A percentile compares a stretch with the other conserved stretches of the same genome.
Conservation (phyloP, 805 yeast species). For the Candida peoriensis region DNA sequence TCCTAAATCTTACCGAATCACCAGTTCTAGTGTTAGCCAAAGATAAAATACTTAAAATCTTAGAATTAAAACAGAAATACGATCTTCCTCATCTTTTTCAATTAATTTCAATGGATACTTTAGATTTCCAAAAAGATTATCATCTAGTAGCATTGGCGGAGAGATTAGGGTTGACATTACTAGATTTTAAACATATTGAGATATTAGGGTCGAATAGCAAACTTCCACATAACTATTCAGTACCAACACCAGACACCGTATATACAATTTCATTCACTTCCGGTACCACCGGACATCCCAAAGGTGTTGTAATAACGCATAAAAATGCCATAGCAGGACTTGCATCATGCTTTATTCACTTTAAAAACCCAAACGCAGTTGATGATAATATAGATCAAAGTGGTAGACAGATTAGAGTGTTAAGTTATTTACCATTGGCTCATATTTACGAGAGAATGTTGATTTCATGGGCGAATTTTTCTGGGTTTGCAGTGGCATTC, state of each 20-base stretch:
- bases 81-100: constrained; percentile 29
- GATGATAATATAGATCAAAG: constrained; percentile 13
- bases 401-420: constrained; percentile 25
- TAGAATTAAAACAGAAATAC: constrained; percentile 35
- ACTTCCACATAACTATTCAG: constrained; percentile 18
- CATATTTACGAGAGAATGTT: constrained; percentile 54
- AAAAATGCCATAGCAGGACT: constrained; percentile 38
- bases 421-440: constrained; percentile 49
- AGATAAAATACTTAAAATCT: constrained; percentile 36
- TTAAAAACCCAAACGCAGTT: constrained; percentile 8
- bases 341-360: constrained; percentile 13
- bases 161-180: constrained; percentile 28
- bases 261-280: constrained; percentile 60
- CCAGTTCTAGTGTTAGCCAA: constrained; percentile 53
- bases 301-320: constrained; percentile 52
- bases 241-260: constrained; percentile 34
- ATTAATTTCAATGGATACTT: constrained; percentile 44
- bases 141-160: constrained; percentile 17
- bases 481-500: constrained; percentile 41
- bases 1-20: constrained; percentile 53
- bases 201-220: constrained; percentile 33
- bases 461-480: constrained; percentile 23
- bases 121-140: constrained; percentile 24
- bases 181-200: constrained; percentile 29
- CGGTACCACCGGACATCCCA: constrained; percentile 64